Base-by-base conservation (phyloP, 768 basidiomycete species). In the Naematelia aurantialba region DNA sequence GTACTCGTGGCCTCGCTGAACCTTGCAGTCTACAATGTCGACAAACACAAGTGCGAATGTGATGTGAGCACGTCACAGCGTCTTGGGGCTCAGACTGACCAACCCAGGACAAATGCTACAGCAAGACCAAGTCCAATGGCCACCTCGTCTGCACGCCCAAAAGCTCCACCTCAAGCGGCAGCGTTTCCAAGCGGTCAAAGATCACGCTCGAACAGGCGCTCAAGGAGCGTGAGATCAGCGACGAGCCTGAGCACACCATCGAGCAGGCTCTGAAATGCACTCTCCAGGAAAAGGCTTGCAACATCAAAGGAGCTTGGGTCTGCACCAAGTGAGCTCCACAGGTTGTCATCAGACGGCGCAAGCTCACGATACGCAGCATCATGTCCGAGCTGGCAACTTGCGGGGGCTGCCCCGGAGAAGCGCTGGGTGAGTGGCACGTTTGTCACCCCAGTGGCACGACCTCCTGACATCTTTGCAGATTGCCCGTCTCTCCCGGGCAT, bases 291-390 rank as follows among this genome's bases (percentile, higher is more conserved):
- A 34, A 24, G 50, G 57, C 49, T 51, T 58, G 57, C 42, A 25
- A 51, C 13, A 19, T 31, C 11, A 21, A 50, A 5, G 56, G 47
- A 48, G 10, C 14, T 14, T 57, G 45, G 46, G 24, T 21, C 31
- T 57, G 56, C 29, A 57, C 56, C 56, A 46, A 57, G 56, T 57
- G 26, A 50, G 56, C 48, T 19, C 3, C 19, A 5, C 17, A n/a
- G 21, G 19, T 26, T 22, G 30, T 39, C n/a, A 31, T 31, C 29
- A 31, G 14, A 11, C 26, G 10, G 14, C 19, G 50, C 5, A 31
- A 30, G 27, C n/a, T 31, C n/a, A 54, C 31, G 27, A 19, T 4
- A 34, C 27, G 22, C 24, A 58, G 57, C 29, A 31, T 58, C 24
- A 34, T 58, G 30, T 51, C 31, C 34, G 31, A 52, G 21, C 57